Evolutionary conservation across 495 filamentous ascomycete genomes (phyloP), one percentile per base, ranked within the genome.

Genomic region (Lophium mytilinum): DNA sequence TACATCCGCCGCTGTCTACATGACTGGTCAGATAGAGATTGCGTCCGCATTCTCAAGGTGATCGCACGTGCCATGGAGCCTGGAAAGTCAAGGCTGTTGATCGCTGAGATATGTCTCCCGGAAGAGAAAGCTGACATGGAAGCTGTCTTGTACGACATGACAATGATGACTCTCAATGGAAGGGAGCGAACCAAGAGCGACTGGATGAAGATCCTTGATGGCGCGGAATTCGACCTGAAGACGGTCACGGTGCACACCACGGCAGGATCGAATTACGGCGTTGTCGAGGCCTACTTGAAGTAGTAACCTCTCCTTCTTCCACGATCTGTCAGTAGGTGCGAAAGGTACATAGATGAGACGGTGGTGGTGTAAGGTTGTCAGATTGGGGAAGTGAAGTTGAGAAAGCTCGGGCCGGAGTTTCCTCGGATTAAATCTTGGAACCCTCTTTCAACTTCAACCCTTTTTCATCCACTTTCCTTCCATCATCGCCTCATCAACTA

Each of bases 1-100:
- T 58, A 55, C 24, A 54, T 58, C 18, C 56, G 50, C 9, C 50
- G 37, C 9, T 54, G 49, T 19, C 15, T 58, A 10, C 56, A 58
- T 52, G 56, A 58, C 30, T 55, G 50, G 50, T 17, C 50, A 8
- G 50, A 55, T 24, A 18, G 19, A 8, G 12, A 18, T 14, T 56
- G 56, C 24, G 37, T 55, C n/a, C n/a, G 7, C 7, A 58, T 58
- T 36, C 50, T 58, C 1, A 35, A 21, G 24, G 17, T 11, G 4
- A 15, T 55, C 18, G 40, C 37, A 18, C n/a, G 15, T 9, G 45
- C 52, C 4, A 30, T 47, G 9, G 17, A 34, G 5, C 30, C 52
- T 21, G 14, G 6, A 15, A 24, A 45, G 15, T 55, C 52, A n/a
- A 42, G 52, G 11, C 30, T 55, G 5, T 14, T 55, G 30, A 55